Conservation (phyloP, 129 eudicot genomes). For the Ambrosia trifida region DNA sequence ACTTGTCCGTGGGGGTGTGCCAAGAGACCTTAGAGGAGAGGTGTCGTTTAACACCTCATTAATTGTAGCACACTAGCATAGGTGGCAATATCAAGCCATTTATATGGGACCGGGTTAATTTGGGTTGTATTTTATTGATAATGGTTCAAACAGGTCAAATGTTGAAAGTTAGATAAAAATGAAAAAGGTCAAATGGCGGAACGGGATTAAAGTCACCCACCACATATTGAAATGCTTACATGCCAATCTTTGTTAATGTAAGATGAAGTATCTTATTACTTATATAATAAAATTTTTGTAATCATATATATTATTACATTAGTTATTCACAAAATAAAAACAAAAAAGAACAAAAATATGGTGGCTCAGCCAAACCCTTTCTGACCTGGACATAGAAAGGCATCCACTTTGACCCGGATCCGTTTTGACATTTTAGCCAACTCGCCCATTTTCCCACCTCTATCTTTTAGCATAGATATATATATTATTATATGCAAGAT, state of each 20-base stretch:
- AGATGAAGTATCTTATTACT: not conserved
- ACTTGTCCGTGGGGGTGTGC: conserved; percentile 96
- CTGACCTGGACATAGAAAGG: not conserved
- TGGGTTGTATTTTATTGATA: not conserved
- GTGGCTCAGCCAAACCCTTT: not conserved
- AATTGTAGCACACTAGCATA: not conserved
- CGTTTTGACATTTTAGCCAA: conserved; percentile 5
- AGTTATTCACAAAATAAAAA: not conserved
- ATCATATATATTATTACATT: not conserved
- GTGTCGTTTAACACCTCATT: conserved; percentile 30
- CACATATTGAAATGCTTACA: conserved; percentile 2
- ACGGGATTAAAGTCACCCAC: not conserved
- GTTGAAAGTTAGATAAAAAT: not conserved
- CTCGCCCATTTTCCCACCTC: not conserved
- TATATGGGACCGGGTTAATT: not conserved
- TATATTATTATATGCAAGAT: conserved; percentile 19
- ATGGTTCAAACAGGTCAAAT: not conserved
- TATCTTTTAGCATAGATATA: not conserved
- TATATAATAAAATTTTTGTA: not conserved
- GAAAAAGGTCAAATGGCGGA: not conserved
- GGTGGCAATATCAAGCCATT: not conserved
- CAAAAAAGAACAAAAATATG: not conserved
- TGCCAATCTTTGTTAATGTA: not conserved
- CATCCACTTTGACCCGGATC: not conserved
- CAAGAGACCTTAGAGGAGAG: conserved; percentile 93